Evolutionary conservation across 2,329 filamentous ascomycete species (phyloP).

Genomic region (Alternaria alternata): DNA sequence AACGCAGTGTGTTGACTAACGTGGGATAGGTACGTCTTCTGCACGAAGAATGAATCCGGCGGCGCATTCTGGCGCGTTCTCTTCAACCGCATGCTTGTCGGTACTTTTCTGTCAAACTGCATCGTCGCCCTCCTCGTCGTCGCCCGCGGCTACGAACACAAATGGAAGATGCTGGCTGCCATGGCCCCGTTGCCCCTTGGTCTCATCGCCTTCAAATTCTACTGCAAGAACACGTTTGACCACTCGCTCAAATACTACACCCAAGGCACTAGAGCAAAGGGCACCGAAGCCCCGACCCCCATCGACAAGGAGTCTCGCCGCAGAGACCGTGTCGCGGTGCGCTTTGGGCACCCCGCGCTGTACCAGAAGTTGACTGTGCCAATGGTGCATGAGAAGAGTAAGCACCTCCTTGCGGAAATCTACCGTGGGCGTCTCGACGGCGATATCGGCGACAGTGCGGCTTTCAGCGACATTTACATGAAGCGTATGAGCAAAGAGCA

Average conservation of each 20-base stretch:
- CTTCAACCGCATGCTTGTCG: slow-evolving; percentile 92
- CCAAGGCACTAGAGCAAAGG: slow-evolving; percentile 65
- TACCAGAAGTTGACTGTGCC: slow-evolving; percentile 90
- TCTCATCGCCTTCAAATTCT: slow-evolving; percentile 84
- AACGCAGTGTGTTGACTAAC: background rate
- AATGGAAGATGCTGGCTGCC: slow-evolving; percentile 67
- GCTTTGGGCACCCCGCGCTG: slow-evolving; percentile 90
- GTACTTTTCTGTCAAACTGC: slow-evolving; percentile 77
- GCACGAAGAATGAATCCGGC: slow-evolving; percentile 96
- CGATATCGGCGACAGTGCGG: slow-evolving; percentile 63
- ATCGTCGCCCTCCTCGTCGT: slow-evolving; percentile 80
- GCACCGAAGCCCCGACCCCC: slow-evolving; percentile 53
- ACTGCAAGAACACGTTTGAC: slow-evolving; percentile 80
- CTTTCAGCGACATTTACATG: slow-evolving; percentile 85
- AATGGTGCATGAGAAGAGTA: slow-evolving; percentile 92
- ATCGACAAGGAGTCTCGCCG: slow-evolving; percentile 54
- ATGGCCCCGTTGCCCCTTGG: slow-evolving; percentile 80
- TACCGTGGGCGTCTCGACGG: slow-evolving; percentile 83
- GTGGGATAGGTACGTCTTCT: slow-evolving; percentile 71
- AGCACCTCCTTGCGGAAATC: slow-evolving; percentile 83
- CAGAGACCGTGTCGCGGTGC: slow-evolving; percentile 74
- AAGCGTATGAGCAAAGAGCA: slow-evolving; percentile 74
- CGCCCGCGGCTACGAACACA: slow-evolving; percentile 64
- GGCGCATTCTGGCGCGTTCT: slow-evolving; percentile 91
- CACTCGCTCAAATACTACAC: slow-evolving; percentile 81